These are phyloP conservation scores for Neofusicoccum sp. DNA, from an alignment of 2,329 filamentous ascomycete species.

Conservation along the genomic window DNA sequence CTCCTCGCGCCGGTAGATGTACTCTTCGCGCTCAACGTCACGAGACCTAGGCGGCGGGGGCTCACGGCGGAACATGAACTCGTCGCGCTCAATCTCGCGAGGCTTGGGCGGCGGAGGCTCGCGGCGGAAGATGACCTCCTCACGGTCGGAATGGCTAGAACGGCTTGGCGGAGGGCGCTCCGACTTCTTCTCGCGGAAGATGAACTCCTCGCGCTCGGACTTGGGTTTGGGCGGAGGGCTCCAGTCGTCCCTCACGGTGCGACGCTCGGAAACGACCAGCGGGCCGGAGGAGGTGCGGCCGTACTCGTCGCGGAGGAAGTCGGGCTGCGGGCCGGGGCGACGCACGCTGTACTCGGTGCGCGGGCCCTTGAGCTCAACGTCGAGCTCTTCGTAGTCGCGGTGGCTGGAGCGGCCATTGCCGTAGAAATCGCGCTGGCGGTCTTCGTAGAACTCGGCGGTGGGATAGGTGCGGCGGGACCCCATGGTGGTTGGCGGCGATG, in stretches of 20 bases:
- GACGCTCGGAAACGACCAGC: conserved; percentile 49
- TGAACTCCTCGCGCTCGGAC: conserved; percentile 44
- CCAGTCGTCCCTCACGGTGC: conserved; percentile 40
- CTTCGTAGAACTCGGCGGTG: conserved; percentile 51
- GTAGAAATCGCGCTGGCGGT: conserved; percentile 54
- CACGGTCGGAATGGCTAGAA: conserved; percentile 30
- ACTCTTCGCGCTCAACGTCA: conserved; percentile 18
- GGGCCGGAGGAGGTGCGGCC: conserved; percentile 47
- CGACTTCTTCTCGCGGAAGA: conserved; percentile 31
- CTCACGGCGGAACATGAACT: conserved; percentile 18
- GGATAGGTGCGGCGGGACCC: conserved; percentile 51
- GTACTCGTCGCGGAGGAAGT: conserved; percentile 56
- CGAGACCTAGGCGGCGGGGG: conserved; percentile 28
- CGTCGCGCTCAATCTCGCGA: conserved; percentile 30
- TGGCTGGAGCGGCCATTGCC: conserved; percentile 42
- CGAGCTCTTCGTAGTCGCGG: conserved; percentile 54
- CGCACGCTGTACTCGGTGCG: conserved; percentile 26
- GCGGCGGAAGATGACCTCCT: conserved; percentile 42
- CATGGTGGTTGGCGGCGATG: conserved; percentile 22
- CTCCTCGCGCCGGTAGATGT: conserved; percentile 26
- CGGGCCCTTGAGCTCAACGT: conserved; percentile 46
- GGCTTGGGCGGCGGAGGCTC: conserved; percentile 30
- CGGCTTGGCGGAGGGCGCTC: conserved; percentile 30
- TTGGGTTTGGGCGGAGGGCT: conserved; percentile 37
- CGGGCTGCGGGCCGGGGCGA: conserved; percentile 47